Evolutionary conservation across 768 basidiomycete genomes (phyloP), one percentile per base, ranked within the genome.

Genomic region (Rhizopogon roseolus): DNA sequence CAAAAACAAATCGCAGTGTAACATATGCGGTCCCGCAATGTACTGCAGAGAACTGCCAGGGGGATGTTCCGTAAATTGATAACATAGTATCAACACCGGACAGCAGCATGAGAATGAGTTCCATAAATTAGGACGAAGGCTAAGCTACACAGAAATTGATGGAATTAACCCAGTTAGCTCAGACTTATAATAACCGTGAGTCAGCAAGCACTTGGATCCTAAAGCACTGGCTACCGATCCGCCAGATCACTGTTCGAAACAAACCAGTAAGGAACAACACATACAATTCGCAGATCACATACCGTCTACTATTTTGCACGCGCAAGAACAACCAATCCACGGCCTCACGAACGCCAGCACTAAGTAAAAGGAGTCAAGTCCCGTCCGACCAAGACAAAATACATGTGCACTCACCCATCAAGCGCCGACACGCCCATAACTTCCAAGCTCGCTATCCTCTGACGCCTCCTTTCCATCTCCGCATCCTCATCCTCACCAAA

Each of bases 291-390:
- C 16, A 32, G 10, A 0, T 3, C 5, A 40, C 65, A 52, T 45
- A 85, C 87, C 83, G 81, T 58, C 88, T 75, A 58, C 90, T 92
- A 60, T 93, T 94, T 71, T 96, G 93, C 5, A 97, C 94, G 0
- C 94, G 81, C 52, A 95, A 83, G 65, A 96, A 96, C 27, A 98
- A 65, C 95, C 95, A 98, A 64, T 97, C 90, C 3, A 97, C 90
- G 0, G 90, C 93, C 48, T 89, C 88, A 52, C 88, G 81, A 14
- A 96, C 86, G 1, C 95, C 94, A 29, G 90, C 91, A 41, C 94
- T 97, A 51, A 1, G 60, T 9, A 48, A 32, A 32, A 32, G 29
- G 49, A 4, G 28, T 41, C 22, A 43, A 16, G 14, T 5, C 14
- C 37, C 14, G 37, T 28, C 8, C 22, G 34, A 40, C 36, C 10